These are phyloP conservation scores for Priceomyces medius DNA, from an alignment of 805 yeast genomes.

Conservation along the genomic window DNA sequence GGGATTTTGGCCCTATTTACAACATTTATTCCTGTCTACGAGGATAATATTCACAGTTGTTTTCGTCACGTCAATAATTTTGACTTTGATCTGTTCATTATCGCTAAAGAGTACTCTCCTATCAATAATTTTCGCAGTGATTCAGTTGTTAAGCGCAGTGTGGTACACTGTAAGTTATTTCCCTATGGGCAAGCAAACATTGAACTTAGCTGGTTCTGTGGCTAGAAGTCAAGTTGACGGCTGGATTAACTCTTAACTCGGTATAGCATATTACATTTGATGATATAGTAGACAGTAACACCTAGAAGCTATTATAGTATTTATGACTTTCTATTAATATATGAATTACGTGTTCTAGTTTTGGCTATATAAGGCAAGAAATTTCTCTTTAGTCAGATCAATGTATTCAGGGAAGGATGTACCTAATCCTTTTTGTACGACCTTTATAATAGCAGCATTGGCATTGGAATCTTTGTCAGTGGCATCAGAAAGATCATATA, in stretches of 20 bases:
- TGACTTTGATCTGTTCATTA: constrained; percentile 40
- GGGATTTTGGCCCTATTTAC: constrained; percentile 40
- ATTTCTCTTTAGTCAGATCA: constrained; percentile 15
- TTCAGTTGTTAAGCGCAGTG: constrained; percentile 40
- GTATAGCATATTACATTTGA: not conserved
- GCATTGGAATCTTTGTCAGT: constrained; percentile 34
- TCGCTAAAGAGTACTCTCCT: constrained; percentile 36
- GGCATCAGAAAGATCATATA: constrained; percentile 29
- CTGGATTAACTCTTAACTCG: constrained; percentile 38
- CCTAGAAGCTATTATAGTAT: no score
- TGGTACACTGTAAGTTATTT: constrained; percentile 50
- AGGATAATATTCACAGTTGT: constrained; percentile 38
- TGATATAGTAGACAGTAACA: no score
- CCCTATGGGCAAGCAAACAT: constrained; percentile 47
- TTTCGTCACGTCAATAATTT: constrained; percentile 37
- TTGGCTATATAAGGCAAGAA: constrained; percentile 13
- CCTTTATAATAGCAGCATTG: constrained; percentile 47
- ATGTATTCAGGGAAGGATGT: constrained; percentile 33
- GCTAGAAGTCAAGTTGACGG: constrained; percentile 45
- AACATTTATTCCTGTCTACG: constrained; percentile 42
- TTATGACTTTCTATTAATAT: constrained; percentile 9
- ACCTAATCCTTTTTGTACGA: constrained; percentile 36
- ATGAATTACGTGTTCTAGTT: constrained; percentile 6
- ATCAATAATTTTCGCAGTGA: constrained; percentile 39
- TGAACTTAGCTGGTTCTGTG: constrained; percentile 41